Base-by-base conservation (phyloP, 1,139 yeast species). In the Magnusiomyces fungicola region DNA sequence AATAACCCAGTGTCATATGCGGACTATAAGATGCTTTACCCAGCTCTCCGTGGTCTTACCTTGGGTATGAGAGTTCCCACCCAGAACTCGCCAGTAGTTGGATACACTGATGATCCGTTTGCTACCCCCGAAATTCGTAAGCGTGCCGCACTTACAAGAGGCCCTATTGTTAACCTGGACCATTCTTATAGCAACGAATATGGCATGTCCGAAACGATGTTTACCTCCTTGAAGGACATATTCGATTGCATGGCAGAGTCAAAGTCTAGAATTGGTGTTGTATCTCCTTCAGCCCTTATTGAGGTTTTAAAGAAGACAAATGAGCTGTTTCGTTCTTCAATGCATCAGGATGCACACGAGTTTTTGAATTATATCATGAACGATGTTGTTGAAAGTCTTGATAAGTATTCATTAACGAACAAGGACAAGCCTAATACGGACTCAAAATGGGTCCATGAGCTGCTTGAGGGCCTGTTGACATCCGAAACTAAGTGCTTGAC, bases 301-400 rank as follows among this genome's bases (percentile, higher is more conserved):
- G 82, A 80, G 45, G 81, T 83, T 48, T 71, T 90, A 49, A 89
- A 89, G 64, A 79, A 78, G 50, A 89, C 87, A 59, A 92, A 92
- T 64, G 85, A 81, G 58, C 70, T 92, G 57, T 92, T 92, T 64
- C 74, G 96, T 55, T 85, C 89, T 53, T 81, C 85, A 48, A 89
- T 90, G 96, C 98, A 92, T 65, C 98, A 92, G 63, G 98, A 92
- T 71, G 97, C 98, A 2, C 98, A 92, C 67, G 98, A 92, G 65
- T 92, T 92, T 65, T 76, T 89, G 63, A 90, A 90, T 65, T 90
- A 87, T 61, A 67, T 90, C 56, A 73, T 92, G 48, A 92, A 92
- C 66, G 86, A 82, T 56, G 78, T 87, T 29, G 80, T 89, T 51
- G 98, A 92, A 57, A 74, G 78, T 34, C 67, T 86, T 30, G 80